Conservation (phyloP, 805 yeast species). For the Kluyveromyces aestuarii region DNA sequence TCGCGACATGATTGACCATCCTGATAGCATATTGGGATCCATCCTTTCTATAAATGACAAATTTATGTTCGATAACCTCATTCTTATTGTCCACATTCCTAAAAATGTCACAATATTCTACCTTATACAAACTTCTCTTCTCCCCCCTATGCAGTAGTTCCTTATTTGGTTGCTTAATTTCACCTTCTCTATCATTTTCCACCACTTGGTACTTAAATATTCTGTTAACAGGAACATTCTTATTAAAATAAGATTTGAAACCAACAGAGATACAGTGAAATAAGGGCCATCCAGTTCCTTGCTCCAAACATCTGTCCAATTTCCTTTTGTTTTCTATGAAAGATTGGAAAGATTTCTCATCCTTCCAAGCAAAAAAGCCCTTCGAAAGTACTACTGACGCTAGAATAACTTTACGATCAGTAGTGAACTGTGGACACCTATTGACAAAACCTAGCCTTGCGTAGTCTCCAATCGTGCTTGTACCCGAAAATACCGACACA, state of each 20-base stretch:
- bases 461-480: slow-evolving; percentile 22
- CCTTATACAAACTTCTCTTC: slow-evolving; percentile 13
- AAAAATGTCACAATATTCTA: slow-evolving; percentile 28
- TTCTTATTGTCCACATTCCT: slow-evolving; percentile 15
- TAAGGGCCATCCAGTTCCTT: slow-evolving; percentile 29
- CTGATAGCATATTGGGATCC: slow-evolving; percentile 15
- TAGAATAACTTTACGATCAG: slow-evolving; percentile 25
- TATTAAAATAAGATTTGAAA: slow-evolving; percentile 24
- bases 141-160: slow-evolving; percentile 4
- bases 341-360: slow-evolving; percentile 23
- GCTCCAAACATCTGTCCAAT: slow-evolving; percentile 13
- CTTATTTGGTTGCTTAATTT: slow-evolving; percentile 6
- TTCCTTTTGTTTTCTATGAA: slow-evolving; percentile 23
- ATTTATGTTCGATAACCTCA: slow-evolving; percentile 21
- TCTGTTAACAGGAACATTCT: slow-evolving; percentile 21
- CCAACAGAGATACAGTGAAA: slow-evolving; percentile 27
- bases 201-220: slow-evolving; percentile 21
- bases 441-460: slow-evolving; percentile 22
- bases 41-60: slow-evolving; percentile 23
- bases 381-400: slow-evolving; percentile 27
- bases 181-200: slow-evolving; percentile 8
- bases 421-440: slow-evolving; percentile 20
- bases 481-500: slow-evolving; percentile 15
- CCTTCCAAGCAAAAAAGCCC: slow-evolving; percentile 32
- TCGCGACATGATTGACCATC: slow-evolving; percentile 25